A percentile compares a stretch with the other conserved stretches of the same genome.
These are phyloP conservation scores for Fraxinus paxiana DNA, from an alignment of 305 asterid genomes.

Conservation along the genomic window DNA sequence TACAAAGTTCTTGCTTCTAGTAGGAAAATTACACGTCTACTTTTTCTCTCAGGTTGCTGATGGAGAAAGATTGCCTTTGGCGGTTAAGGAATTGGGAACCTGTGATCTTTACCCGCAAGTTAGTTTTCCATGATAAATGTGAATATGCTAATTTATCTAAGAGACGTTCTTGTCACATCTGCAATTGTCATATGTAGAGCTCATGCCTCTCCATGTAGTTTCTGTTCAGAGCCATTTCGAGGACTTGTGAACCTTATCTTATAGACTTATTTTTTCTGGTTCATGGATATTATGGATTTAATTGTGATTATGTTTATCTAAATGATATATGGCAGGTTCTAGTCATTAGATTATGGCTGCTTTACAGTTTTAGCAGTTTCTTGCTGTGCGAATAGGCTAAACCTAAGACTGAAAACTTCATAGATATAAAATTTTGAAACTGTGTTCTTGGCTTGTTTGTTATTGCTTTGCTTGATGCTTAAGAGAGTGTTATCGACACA, in stretches of 20 bases:
- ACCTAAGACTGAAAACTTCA: neutral
- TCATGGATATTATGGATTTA: neutral
- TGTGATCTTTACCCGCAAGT: constrained; percentile 71
- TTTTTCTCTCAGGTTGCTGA: constrained; percentile 69
- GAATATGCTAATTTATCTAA: constrained; percentile 8
- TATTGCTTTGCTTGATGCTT: neutral
- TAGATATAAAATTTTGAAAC: neutral
- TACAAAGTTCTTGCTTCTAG: constrained; percentile 3
- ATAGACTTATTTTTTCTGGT: neutral
- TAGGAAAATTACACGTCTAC: constrained; percentile 15
- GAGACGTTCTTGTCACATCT: neutral
- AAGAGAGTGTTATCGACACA: neutral
- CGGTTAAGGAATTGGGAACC: constrained; percentile 91
- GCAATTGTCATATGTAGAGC: neutral
- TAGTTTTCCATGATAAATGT: constrained; percentile 27
- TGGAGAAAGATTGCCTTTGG: constrained; percentile 95
- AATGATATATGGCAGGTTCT: constrained; percentile 12
- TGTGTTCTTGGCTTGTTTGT: neutral
- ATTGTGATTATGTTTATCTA: constrained; percentile 4
- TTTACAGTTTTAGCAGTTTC: constrained; percentile 8
- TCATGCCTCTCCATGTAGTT: neutral
- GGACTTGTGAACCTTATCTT: constrained; percentile 1
- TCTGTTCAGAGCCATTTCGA: neutral
- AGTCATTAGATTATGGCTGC: constrained; percentile 1
- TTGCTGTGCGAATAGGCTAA: constrained; percentile 3